A percentile compares a stretch with the other conserved stretches of the same genome.
phyloP scores from a whole-genome alignment of 2,329 filamentous ascomycete species.

The Metarhizium humberi region DNA sequence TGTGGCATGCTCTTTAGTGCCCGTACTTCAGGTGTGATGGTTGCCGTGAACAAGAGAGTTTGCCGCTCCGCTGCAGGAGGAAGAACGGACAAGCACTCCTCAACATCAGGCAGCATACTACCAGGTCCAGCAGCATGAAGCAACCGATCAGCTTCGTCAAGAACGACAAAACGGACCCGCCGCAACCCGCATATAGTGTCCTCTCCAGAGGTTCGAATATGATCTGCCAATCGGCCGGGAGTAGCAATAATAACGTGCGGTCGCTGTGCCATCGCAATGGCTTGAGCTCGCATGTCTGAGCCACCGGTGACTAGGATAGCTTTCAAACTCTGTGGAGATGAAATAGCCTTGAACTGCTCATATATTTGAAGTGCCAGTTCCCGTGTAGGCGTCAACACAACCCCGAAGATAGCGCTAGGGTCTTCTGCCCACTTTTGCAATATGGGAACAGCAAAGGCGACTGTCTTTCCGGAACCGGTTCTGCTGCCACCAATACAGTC shows the following conservation, averaged over 20 bases:
- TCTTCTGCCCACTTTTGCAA: slow-evolving; percentile 90
- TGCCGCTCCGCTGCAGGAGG: slow-evolving; percentile 74
- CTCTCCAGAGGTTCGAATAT: slow-evolving; percentile 82
- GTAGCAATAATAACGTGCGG: slow-evolving; percentile 94
- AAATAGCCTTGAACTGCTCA: slow-evolving; percentile 92
- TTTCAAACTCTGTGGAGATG: slow-evolving; percentile 78
- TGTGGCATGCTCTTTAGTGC: slow-evolving; percentile 72
- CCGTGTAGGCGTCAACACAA: slow-evolving; percentile 81
- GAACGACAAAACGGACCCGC: slow-evolving; percentile 74
- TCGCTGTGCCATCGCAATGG: slow-evolving; percentile 68
- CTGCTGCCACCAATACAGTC: slow-evolving; percentile 93
- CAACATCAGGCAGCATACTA: slow-evolving; percentile 90
- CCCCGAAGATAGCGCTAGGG: slow-evolving; percentile 80
- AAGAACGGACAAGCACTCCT: slow-evolving; percentile 74
- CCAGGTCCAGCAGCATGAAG: slow-evolving; percentile 64
- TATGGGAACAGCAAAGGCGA: slow-evolving; percentile 91
- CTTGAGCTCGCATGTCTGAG: slow-evolving; percentile 84
- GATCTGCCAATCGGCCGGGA: slow-evolving; percentile 84
- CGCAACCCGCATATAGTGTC: slow-evolving; percentile 79
- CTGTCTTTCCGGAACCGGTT: slow-evolving; percentile 94
- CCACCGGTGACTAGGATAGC: slow-evolving; percentile 86
- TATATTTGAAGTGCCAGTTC: slow-evolving; percentile 94
- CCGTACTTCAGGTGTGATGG: slow-evolving; percentile 84
- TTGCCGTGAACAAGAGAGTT: slow-evolving; percentile 92
- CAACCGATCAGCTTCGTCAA: slow-evolving; percentile 91